Base-by-base conservation (phyloP, 176 grass and related monocot species). In the Phyllostachys edulis region DNA sequence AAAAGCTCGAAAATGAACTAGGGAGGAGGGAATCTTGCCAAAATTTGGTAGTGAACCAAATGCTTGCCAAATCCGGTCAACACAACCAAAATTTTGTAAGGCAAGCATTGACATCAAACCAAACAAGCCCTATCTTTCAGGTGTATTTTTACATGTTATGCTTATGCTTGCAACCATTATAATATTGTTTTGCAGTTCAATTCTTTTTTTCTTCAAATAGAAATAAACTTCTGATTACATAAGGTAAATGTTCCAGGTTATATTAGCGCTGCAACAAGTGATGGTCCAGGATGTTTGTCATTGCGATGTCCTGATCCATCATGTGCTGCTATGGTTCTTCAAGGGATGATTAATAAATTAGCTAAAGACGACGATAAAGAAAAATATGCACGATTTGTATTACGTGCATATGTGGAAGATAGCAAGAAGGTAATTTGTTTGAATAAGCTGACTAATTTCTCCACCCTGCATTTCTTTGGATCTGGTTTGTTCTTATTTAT, bases 371-470 rank as follows among this genome's bases (percentile, higher is more conserved):
- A 84, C 14, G 86, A 99, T 73, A 91, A 82, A 69, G 78, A 85
- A 42, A 99, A 92, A 55, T 96, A 89, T 83, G 90, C 87, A 63
- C 83, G 91, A 75, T 99, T 88, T 94, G 24, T 87, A 37, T 85
- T 95, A 6, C 87, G 93, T 74, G 92, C 96, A 73, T 99, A 94
- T 90, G 90, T 99, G 87, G 96, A 99, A 89, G 88, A 90, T 75
- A 90, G 67, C 83, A 96, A 85, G 77, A 94, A 90, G 94, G 94
- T 97, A 94, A 84, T 64, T 21, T 66, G 9, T 9, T 29, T 59
- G 37, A 83, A 78, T n/a, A 71, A 75, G 51, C 55, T 77, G 21
- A 65, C 57, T 67, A 32, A 29, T 81, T 46, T 16, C 34, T n/a
- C 32, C 29, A 44, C 14, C 44, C 0, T 51, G 42, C 51, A 49